Evolutionary conservation across 306 rosid species (phyloP).

Genomic region (Lathyrus aphaca): DNA sequence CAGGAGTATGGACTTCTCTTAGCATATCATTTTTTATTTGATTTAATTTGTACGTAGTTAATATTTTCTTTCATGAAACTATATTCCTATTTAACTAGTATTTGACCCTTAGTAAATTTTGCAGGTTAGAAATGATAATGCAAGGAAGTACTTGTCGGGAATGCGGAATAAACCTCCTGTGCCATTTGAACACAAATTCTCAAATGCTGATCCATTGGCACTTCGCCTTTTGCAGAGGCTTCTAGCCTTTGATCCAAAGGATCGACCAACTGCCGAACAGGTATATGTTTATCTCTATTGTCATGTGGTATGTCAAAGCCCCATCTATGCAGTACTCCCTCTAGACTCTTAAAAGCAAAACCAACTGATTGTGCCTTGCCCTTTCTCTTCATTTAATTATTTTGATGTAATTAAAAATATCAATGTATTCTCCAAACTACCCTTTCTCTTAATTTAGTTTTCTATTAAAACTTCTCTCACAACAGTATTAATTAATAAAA

Average conservation of each 20-base stretch:
- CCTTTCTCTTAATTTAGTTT: background rate
- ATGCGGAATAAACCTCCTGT: constrained; percentile 59
- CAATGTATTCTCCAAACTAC: background rate
- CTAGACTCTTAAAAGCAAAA: background rate
- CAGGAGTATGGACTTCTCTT: constrained; percentile 57
- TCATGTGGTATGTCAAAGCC: background rate
- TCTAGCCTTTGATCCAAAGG: constrained; percentile 85
- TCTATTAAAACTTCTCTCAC: background rate
- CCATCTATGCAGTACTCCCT: background rate
- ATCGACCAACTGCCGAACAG: constrained; percentile 88
- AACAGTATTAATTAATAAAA: background rate
- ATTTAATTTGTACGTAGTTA: constrained; percentile 21
- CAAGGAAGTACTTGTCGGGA: constrained; percentile 66
- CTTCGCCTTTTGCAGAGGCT: constrained; percentile 64
- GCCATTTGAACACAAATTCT: constrained; percentile 66
- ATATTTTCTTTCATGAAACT: background rate
- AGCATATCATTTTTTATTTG: constrained; percentile 21
- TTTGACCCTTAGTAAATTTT: constrained; percentile 19
- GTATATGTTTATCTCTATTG: constrained; percentile 40
- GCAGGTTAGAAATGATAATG: constrained; percentile 85
- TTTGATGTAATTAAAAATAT: background rate
- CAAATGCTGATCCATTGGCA: constrained; percentile 75
- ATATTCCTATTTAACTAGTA: constrained; percentile 15
- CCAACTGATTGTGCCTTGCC: background rate
- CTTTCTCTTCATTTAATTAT: background rate